Base-by-base conservation (phyloP, 1,139 yeast genomes). In the Blastobotrys illinoisensis region DNA sequence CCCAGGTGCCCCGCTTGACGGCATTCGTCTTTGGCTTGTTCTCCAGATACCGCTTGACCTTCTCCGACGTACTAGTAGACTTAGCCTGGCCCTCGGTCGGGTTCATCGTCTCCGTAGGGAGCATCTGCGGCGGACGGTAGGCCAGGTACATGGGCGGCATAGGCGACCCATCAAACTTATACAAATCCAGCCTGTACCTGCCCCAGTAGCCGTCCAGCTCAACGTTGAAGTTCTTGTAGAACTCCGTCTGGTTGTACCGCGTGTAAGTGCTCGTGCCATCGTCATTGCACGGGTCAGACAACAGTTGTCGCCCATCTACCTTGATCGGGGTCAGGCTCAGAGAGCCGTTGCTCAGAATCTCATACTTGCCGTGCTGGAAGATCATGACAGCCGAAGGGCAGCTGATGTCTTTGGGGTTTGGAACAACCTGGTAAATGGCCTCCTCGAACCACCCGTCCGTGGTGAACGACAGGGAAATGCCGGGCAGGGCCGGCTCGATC, bases 401-500 rank as follows among this genome's bases (percentile, higher is more conserved):
- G 3, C 80, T 73, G 63, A 93, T 97, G 64, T 86, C 78, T 60
- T 73, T 70, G 1, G 97, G 79, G 70, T 91, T 85, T 9, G 88
- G 76, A 0, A 82, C 73, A 13, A 93, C 83, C 63, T 89, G 83
- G 70, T 93, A 93, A 50, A 84, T 71, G 7, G 99, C 99, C 68
- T 88, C 88, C 72, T 93, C 99, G 71, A 79, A 93, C 71, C 75
- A 82, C 1, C 98, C 98, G 71, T 93, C 98, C 16, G 78, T 82
- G 1, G 97, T 91, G 74, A 93, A 93, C 4, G 97, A 89, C 72
- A 86, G 89, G 5, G 95, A 85, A 57, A 91, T 82, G 24, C 99
- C 99, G 3, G 99, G 97, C 54, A 93, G 79, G 21, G 91, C 93
- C 2, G 99, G 99, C 70, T 95, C 99, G 62, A 90, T 88, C 57